Base-by-base conservation (phyloP, 805 yeast genomes). In the Clavispora santaluciae region DNA sequence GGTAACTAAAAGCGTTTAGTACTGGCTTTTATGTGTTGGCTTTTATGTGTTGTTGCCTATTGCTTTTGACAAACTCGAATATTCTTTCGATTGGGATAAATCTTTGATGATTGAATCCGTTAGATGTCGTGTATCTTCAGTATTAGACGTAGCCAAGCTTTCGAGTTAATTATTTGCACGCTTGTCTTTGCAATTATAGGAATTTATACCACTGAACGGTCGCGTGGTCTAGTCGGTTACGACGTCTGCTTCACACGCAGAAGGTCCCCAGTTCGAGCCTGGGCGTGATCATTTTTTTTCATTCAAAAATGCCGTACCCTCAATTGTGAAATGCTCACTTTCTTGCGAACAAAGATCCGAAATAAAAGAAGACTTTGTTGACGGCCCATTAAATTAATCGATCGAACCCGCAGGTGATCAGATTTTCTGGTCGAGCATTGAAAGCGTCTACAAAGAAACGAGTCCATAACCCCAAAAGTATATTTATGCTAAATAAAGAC, bases 241-340 rank as follows among this genome's bases (percentile, higher is more conserved):
- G 53, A 49, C 50, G 44, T 46, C 53, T 49, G 51, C 53, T 40
- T 49, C 50, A 49, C 53, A 49, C 53, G 53, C 51, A 49, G 53
- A 49, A 49, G 53, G 53, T 49, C 53, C 53, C 53, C 53, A 49
- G 53, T 49, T 49, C 53, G 53, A 49, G 46, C 53, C 53, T 49
- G 53, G 53, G 53, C 53, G 49, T 44, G 50, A 44, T 49, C 53
- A 49, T 36, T 44, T 41, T 46, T 49, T 42, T 31, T 15, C 18
- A 12, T 7, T 35, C 26, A 5, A 30, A 30, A 17, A 22, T 7
- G 11, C 11, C 11, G 7, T 22, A 22, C 25, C 7, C 25, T 11
- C 11, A 8, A 7, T 22, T 22, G 25, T 22, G 25, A n/a, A n/a
- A n/a, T n/a, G n/a, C n/a, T n/a, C 25, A 22, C 25, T 22, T 22